A percentile compares a stretch with the other conserved stretches of the same genome.
phyloP scores from a whole-genome alignment of 2,329 filamentous ascomycete species.

The Volutella citrinella region DNA sequence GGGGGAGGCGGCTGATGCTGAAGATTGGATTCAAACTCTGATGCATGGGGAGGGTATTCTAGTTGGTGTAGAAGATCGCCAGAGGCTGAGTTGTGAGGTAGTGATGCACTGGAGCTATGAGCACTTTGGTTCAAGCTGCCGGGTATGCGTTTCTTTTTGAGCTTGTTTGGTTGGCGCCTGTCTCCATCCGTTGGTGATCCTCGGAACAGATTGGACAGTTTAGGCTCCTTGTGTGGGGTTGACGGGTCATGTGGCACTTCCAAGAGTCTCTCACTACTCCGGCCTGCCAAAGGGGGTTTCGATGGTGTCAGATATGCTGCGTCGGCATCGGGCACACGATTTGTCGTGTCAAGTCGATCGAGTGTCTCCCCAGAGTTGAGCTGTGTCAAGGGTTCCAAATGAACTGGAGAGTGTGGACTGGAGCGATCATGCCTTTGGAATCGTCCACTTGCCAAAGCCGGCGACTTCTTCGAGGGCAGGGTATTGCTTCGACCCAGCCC shows the following conservation, averaged over 20 bases:
- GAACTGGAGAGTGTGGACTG: slow-evolving; percentile 30
- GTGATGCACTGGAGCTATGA: slow-evolving; percentile 82
- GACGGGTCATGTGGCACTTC: slow-evolving; percentile 38
- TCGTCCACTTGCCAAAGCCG: slow-evolving; percentile 64
- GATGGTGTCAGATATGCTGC: slow-evolving; percentile 26
- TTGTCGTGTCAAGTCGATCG: slow-evolving; percentile 25
- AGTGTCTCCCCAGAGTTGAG: slow-evolving; percentile 24
- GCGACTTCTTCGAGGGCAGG: slow-evolving; percentile 85
- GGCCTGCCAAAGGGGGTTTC: slow-evolving; percentile 32
- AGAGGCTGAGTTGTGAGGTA: too few species aligned
- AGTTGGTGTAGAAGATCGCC: too few species aligned
- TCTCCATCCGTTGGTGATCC: slow-evolving; percentile 62
- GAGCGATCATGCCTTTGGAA: slow-evolving; percentile 48
- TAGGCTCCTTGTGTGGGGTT: slow-evolving; percentile 65
- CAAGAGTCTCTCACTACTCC: slow-evolving; percentile 49
- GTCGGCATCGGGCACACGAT: slow-evolving; percentile 25
- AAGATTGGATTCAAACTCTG: slow-evolving; percentile 18
- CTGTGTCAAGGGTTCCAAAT: slow-evolving; percentile 37
- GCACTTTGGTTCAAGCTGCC: slow-evolving; percentile 80
- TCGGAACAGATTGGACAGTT: slow-evolving; percentile 67
- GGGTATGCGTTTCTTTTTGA: slow-evolving; percentile 81
- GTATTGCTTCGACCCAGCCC: slow-evolving; percentile 75
- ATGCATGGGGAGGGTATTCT: slow-evolving; percentile 38
- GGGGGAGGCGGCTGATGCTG: slow-evolving; percentile 17
- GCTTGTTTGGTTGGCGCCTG: slow-evolving; percentile 78